Evolutionary conservation across 2,329 filamentous ascomycete species (phyloP).

Genomic region (Botrytis porri): DNA sequence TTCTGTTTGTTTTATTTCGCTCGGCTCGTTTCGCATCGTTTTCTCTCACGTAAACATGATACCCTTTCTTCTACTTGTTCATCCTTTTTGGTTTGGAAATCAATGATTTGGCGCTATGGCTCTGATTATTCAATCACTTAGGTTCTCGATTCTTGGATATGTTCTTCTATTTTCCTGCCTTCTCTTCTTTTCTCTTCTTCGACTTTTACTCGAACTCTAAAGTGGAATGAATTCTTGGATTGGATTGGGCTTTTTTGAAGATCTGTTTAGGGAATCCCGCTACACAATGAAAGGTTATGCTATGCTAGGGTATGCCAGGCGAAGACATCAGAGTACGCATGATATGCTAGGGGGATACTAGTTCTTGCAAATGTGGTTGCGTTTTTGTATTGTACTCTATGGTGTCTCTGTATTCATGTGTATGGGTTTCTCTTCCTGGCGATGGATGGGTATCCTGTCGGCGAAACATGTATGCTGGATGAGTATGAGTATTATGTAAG

Average conservation of each 20-base stretch:
- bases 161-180: background rate
- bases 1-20: background rate
- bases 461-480: too few species aligned
- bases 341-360: background rate
- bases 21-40: background rate
- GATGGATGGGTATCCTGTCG: background rate
- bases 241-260: too few species aligned
- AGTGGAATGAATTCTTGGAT: too few species aligned
- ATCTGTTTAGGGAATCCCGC: too few species aligned
- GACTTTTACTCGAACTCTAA: too few species aligned
- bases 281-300: background rate
- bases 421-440: background rate
- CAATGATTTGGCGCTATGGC: background rate
- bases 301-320: background rate
- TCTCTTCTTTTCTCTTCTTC: background rate
- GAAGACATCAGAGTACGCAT: background rate
- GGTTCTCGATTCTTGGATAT: background rate
- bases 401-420: background rate
- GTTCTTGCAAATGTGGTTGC: too few species aligned
- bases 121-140: background rate
- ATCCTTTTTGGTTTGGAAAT: background rate
- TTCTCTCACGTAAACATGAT: background rate
- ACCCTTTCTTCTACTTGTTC: background rate
- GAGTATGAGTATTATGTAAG: too few species aligned
- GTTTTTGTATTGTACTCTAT: background rate